phyloP scores from a whole-genome alignment of 345 rosid genomes.

The Draba incana region DNA sequence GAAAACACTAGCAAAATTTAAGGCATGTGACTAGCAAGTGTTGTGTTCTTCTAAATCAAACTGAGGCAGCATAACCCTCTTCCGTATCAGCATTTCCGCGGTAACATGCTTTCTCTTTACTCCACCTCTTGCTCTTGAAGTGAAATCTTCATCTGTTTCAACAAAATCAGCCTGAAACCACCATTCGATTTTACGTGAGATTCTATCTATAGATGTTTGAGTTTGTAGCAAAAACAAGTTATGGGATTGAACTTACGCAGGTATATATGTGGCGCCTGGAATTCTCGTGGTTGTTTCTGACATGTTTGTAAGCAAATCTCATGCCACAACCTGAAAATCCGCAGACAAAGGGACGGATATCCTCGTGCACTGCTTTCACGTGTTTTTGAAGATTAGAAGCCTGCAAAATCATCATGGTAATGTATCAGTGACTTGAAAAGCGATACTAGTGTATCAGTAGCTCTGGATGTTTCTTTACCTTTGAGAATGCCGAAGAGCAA shows the following conservation, averaged over 20 bases:
- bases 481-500: slow-evolving; percentile 65
- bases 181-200: slow-evolving; percentile 1
- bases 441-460: not conserved
- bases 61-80: slow-evolving; percentile 57
- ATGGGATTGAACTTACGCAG: slow-evolving; percentile 50
- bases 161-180: slow-evolving; percentile 72
- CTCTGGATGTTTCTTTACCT: slow-evolving; percentile 47
- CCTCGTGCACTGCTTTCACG: slow-evolving; percentile 71
- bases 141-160: slow-evolving; percentile 65
- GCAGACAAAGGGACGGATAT: slow-evolving; percentile 56
- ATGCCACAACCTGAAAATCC: slow-evolving; percentile 62
- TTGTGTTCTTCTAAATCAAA: slow-evolving; percentile 27
- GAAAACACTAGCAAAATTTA: not conserved
- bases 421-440: not conserved
- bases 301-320: slow-evolving; percentile 82
- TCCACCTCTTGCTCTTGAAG: slow-evolving; percentile 81
- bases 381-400: slow-evolving; percentile 73
- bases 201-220: not conserved
- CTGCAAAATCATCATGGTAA: slow-evolving; percentile 43
- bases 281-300: slow-evolving; percentile 76
- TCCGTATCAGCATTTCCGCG: slow-evolving; percentile 60
- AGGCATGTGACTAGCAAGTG: slow-evolving; percentile 12
- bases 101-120: slow-evolving; percentile 61
- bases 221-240: not conserved
- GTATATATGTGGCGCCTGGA: slow-evolving; percentile 55